Evolutionary conservation across 495 filamentous ascomycete genomes (phyloP).

Genomic region (Xylaria acuta): DNA sequence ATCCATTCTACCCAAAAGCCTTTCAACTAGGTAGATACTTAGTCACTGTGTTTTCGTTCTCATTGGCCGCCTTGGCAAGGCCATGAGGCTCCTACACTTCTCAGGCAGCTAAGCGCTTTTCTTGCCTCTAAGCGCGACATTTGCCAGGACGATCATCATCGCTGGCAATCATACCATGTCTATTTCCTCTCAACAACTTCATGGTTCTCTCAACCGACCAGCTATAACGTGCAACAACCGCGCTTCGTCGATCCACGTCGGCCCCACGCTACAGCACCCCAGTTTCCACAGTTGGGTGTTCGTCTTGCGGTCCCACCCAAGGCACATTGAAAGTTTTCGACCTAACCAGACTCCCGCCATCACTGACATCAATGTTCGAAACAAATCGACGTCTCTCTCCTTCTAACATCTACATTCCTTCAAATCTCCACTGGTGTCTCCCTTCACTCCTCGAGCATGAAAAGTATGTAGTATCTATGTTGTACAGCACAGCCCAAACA

Average conservation of each 20-base stretch:
- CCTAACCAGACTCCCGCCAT: not conserved
- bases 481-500: not conserved
- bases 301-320: not conserved
- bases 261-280: constrained; percentile 7
- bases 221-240: not conserved
- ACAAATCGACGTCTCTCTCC: not conserved
- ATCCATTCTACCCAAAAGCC: not conserved
- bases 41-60: not conserved
- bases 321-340: not conserved
- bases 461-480: not conserved
- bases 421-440: not conserved
- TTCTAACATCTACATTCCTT: not conserved
- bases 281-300: not conserved
- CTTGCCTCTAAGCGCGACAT: not conserved
- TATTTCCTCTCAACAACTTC: not conserved
- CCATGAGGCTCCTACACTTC: not conserved
- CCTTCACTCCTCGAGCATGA: not conserved
- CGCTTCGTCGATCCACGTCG: not conserved
- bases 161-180: not conserved
- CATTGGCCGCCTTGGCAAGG: constrained; percentile 3
- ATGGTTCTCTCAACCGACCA: not conserved
- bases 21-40: too few relatives aligned
- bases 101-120: not conserved
- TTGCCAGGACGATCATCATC: not conserved
- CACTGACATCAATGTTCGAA: not conserved